Conservation (phyloP, 192 early-diverging fungal genomes). For the Podila verticillata region DNA sequence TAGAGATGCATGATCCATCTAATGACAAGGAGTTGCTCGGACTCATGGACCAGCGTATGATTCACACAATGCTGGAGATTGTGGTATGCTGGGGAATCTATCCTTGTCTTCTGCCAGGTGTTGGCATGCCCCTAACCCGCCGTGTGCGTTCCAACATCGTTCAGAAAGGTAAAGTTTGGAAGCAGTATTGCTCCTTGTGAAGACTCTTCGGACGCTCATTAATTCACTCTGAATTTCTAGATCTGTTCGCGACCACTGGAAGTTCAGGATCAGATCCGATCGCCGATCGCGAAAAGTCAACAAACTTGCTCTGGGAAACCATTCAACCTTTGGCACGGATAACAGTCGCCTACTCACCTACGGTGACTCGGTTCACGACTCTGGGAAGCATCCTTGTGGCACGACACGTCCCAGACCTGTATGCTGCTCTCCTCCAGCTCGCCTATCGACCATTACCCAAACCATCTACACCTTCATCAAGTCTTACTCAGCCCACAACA, state of each 20-base stretch:
- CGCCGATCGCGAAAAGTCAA: not conserved
- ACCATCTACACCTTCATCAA: not conserved
- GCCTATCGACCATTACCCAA: slow-evolving; percentile 71
- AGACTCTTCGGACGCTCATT: too few species aligned
- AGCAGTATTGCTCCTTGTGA: too few species aligned
- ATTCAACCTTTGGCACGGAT: slow-evolving; percentile 39
- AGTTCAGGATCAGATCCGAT: not conserved
- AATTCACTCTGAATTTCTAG: too few species aligned
- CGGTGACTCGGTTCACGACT: slow-evolving; percentile 57
- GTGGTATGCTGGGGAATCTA: slow-evolving; percentile 74
- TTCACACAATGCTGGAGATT: slow-evolving; percentile 73
- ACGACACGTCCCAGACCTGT: slow-evolving; percentile 71
- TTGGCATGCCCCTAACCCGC: slow-evolving; percentile 72
- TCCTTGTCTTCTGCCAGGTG: slow-evolving; percentile 71
- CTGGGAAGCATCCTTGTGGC: slow-evolving; percentile 63
- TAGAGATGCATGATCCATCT: slow-evolving; percentile 30
- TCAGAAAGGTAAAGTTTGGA: slow-evolving; percentile 47
- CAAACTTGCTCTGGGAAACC: slow-evolving; percentile 25
- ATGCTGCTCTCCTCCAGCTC: slow-evolving; percentile 72
- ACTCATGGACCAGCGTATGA: slow-evolving; percentile 67
- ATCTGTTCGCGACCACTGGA: too few species aligned
- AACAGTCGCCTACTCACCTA: slow-evolving; percentile 20
- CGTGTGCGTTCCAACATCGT: slow-evolving; percentile 66
- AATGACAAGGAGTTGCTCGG: slow-evolving; percentile 58
- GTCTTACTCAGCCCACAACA: not conserved